These are phyloP conservation scores for Hypoxylon rickii DNA, from an alignment of 495 filamentous ascomycete genomes.

Conservation along the genomic window DNA sequence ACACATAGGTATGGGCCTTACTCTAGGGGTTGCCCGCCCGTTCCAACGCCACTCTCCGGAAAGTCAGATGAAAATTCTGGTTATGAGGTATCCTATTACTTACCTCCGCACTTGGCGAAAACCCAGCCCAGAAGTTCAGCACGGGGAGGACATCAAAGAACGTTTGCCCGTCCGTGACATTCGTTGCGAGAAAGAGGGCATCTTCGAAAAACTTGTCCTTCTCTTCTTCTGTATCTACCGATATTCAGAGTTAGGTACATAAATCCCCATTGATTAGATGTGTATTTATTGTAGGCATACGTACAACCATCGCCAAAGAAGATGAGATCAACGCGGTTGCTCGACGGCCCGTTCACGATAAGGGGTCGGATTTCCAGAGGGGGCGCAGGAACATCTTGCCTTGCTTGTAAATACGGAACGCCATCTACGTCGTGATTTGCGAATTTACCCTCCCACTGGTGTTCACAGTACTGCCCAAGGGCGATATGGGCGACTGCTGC, in stretches of 20 bases:
- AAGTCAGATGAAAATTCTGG: not conserved
- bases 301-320: conserved; percentile 37
- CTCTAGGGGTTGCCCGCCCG: conserved; percentile 27
- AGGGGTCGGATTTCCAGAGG: conserved; percentile 35
- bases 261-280: too few relatives aligned
- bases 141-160: conserved; percentile 30
- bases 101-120: conserved; percentile 31
- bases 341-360: conserved; percentile 34
- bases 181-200: conserved; percentile 29
- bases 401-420: conserved; percentile 19
- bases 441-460: conserved; percentile 34
- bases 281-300: conserved; percentile 11
- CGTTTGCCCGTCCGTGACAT: conserved; percentile 33
- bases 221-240: conserved; percentile 31
- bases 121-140: conserved; percentile 37
- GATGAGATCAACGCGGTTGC: conserved; percentile 33
- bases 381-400: conserved; percentile 22
- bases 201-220: conserved; percentile 37
- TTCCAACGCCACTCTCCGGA: conserved; percentile 32
- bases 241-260: conserved; percentile 1
- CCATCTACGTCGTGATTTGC: conserved; percentile 20
- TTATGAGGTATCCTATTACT: not conserved
- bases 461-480: conserved; percentile 32
- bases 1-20: conserved; percentile 1
- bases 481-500: conserved; percentile 1